phyloP scores from a whole-genome alignment of 306 rosid species.

The Cucurbita maxima region DNA sequence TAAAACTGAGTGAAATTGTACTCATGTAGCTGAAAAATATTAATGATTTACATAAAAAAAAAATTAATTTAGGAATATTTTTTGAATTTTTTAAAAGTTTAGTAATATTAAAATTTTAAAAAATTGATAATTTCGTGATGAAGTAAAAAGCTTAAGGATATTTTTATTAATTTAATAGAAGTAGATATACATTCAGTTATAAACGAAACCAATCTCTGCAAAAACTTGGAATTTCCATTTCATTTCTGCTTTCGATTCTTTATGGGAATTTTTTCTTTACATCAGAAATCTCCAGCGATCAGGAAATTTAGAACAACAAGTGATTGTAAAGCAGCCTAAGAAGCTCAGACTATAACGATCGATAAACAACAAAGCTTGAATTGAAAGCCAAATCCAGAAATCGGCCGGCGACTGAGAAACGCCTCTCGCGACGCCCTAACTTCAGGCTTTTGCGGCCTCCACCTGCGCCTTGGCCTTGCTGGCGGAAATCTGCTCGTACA shows the following conservation, averaged over 20 bases:
- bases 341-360: too few species aligned
- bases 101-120: too few species aligned
- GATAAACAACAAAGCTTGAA: constrained; percentile 12
- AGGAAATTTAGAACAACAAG: constrained; percentile 12
- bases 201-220: too few species aligned
- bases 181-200: too few species aligned
- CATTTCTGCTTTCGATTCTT: background rate
- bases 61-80: too few species aligned
- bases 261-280: background rate
- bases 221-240: background rate
- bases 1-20: too few species aligned
- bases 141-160: too few species aligned
- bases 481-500: constrained; percentile 65
- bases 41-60: too few species aligned
- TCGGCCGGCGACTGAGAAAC: constrained; percentile 6
- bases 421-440: background rate
- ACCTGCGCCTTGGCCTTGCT: constrained; percentile 41
- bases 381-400: constrained; percentile 2
- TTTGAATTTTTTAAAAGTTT: too few species aligned
- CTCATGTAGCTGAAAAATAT: too few species aligned
- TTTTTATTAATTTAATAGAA: too few species aligned
- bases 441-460: constrained; percentile 47
- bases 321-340: constrained; percentile 24
- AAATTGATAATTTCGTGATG: too few species aligned
- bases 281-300: constrained; percentile 15